A percentile compares a stretch with the other conserved stretches of the same genome.
Conservation (phyloP, 2,329 filamentous ascomycete genomes). For the Monilinia laxa region DNA sequence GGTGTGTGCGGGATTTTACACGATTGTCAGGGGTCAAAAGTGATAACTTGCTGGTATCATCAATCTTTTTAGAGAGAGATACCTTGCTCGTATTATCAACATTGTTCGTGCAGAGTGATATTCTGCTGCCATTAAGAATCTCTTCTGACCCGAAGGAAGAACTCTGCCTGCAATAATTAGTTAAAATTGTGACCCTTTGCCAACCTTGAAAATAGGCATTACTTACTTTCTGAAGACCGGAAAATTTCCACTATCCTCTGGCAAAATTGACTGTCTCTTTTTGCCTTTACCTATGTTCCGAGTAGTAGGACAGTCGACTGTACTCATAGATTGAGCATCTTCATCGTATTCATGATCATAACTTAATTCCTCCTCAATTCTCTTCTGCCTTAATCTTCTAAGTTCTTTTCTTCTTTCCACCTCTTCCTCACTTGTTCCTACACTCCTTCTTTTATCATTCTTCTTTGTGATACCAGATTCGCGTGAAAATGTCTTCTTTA, state of each 20-base stretch:
- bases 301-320: constrained; percentile 19
- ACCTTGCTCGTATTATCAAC: constrained; percentile 2
- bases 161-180: neutral
- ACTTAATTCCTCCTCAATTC: constrained; percentile 58
- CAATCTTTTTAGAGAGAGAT: constrained; percentile 2
- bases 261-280: constrained; percentile 20
- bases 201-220: neutral
- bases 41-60: constrained; percentile 7
- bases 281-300: constrained; percentile 3
- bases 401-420: constrained; percentile 56
- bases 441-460: constrained; percentile 43
- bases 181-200: neutral
- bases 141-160: constrained; percentile 1
- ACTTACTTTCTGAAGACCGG: constrained; percentile 19
- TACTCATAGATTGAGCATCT: constrained; percentile 38
- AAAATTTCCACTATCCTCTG: constrained; percentile 23
- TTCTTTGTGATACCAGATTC: constrained; percentile 44
- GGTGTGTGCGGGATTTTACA: constrained; percentile 10
- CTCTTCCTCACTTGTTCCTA: constrained; percentile 53
- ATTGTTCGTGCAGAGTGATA: neutral
- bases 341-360: constrained; percentile 46
- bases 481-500: constrained; percentile 46
- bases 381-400: constrained; percentile 53
- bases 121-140: constrained; percentile 2
- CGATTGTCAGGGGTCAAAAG: neutral